A percentile compares a stretch with the other conserved stretches of the same genome.
phyloP scores from a whole-genome alignment of 768 basidiomycete species.

The Phaeotremella fagi region DNA sequence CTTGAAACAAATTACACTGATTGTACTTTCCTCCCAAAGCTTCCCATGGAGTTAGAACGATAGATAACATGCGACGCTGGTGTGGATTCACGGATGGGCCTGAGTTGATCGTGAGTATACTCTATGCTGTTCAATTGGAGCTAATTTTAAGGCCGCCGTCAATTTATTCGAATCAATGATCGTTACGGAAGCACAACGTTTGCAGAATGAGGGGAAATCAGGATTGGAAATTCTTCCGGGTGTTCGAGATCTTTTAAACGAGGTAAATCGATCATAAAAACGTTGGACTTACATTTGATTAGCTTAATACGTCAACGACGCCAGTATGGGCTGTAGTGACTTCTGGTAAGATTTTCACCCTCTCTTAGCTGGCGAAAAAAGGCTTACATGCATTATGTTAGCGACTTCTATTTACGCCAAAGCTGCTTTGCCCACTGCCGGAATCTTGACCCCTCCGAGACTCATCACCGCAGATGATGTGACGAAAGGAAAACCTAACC shows the following conservation, averaged over 20 bases:
- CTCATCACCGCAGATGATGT: conserved; percentile 75
- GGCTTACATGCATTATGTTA: too few relatives aligned
- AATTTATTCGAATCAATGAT: conserved; percentile 73
- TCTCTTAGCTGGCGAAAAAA: background rate
- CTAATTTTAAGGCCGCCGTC: conserved; percentile 56
- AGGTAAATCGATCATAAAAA: too few relatives aligned
- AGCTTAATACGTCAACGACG: conserved; percentile 16
- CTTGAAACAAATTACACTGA: too few relatives aligned
- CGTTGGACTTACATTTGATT: too few relatives aligned
- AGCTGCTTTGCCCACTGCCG: conserved; percentile 62
- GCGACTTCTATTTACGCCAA: conserved; percentile 71
- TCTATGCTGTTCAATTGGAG: conserved; percentile 2
- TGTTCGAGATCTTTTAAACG: conserved; percentile 55
- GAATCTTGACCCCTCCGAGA: conserved; percentile 58
- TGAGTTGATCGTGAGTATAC: conserved; percentile 55
- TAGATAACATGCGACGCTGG: conserved; percentile 68
- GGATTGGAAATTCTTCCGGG: conserved; percentile 61
- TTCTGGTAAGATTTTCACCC: conserved; percentile 54
- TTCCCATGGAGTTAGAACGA: conserved; percentile 70
- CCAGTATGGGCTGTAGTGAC: conserved; percentile 75
- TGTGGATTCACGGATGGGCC: conserved; percentile 61
- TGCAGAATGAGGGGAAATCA: conserved; percentile 54
- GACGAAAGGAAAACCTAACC: conserved; percentile 74
- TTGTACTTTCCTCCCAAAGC: conserved; percentile 50
- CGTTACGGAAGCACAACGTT: conserved; percentile 48